phyloP scores from a whole-genome alignment of 148 eudicot genomes.

The Mesembryanthemum crystallinum region DNA sequence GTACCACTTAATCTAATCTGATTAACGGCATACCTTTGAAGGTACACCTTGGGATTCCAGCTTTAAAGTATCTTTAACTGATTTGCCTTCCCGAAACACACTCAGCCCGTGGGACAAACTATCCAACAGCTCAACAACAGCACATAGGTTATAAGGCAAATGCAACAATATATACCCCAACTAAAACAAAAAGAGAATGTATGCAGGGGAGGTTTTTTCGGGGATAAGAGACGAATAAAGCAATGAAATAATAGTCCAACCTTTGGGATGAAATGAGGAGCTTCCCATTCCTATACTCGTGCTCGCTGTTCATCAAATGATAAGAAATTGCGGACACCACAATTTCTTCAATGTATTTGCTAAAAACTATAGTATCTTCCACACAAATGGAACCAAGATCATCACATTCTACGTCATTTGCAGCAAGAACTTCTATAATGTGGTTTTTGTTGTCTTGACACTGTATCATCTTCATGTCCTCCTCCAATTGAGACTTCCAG shows the following conservation, averaged over 20 bases:
- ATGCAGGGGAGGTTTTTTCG: too few species aligned
- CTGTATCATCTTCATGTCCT: constrained; percentile 86
- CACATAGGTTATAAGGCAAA: neutral
- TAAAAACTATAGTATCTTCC: constrained; percentile 56
- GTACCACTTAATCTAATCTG: neutral
- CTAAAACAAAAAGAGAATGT: neutral
- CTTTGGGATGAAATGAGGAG: constrained; percentile 76
- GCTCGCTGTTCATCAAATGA: constrained; percentile 74
- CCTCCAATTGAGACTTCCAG: constrained; percentile 83
- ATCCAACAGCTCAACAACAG: constrained; percentile 20
- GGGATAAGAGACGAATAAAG: neutral
- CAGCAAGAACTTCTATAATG: constrained; percentile 78
- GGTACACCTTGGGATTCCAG: constrained; percentile 45
- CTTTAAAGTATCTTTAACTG: constrained; percentile 46
- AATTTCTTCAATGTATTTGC: constrained; percentile 84
- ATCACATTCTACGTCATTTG: constrained; percentile 86
- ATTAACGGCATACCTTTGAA: constrained; percentile 35
- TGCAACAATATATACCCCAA: neutral
- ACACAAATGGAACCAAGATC: constrained; percentile 70
- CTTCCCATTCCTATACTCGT: constrained; percentile 77
- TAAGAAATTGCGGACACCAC: constrained; percentile 82
- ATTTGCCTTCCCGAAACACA: constrained; percentile 68
- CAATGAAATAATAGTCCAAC: constrained; percentile 27
- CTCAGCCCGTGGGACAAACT: constrained; percentile 87
- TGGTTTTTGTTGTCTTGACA: constrained; percentile 81